Conservation (phyloP, 352 stramenopile species). For the Pythium diclinum region DNA sequence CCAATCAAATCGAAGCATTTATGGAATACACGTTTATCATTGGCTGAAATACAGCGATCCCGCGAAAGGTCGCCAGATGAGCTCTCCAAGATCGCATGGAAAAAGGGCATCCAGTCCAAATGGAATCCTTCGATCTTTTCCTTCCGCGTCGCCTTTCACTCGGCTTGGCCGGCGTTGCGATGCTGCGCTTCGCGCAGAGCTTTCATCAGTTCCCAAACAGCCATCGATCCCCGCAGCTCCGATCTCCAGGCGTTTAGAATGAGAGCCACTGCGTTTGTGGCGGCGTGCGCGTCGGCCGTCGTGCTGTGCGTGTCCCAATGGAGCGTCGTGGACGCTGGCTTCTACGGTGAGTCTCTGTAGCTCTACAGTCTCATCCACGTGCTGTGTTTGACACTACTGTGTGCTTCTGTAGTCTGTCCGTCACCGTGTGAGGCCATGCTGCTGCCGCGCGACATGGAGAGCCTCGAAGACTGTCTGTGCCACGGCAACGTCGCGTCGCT, state of each 20-base stretch:
- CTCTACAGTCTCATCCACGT: background rate
- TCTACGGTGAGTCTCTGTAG: constrained; percentile 16
- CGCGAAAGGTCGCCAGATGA: constrained; percentile 30
- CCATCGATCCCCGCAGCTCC: background rate
- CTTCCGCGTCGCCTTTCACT: constrained; percentile 5
- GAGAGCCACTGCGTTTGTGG: constrained; percentile 7
- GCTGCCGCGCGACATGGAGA: constrained; percentile 81
- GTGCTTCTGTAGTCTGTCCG: constrained; percentile 44
- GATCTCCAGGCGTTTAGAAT: constrained; percentile 1
- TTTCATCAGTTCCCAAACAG: background rate
- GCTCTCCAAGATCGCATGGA: constrained; percentile 7
- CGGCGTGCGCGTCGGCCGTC: background rate
- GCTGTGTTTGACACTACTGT: background rate
- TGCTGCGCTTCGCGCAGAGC: background rate
- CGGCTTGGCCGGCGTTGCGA: background rate
- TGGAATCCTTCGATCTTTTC: constrained; percentile 25
- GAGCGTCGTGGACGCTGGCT: constrained; percentile 9
- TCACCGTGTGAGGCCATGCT: constrained; percentile 66
- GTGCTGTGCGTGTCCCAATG: constrained; percentile 15
- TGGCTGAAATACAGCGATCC: constrained; percentile 17
- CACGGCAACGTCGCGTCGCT: constrained; percentile 19
- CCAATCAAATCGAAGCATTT: constrained; percentile 27
- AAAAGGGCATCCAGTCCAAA: too few relatives aligned
- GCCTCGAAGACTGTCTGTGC: constrained; percentile 70
- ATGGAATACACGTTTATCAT: constrained; percentile 12